phyloP scores from a whole-genome alignment of 345 rosid genomes.

The Lenwebbia sp. region DNA sequence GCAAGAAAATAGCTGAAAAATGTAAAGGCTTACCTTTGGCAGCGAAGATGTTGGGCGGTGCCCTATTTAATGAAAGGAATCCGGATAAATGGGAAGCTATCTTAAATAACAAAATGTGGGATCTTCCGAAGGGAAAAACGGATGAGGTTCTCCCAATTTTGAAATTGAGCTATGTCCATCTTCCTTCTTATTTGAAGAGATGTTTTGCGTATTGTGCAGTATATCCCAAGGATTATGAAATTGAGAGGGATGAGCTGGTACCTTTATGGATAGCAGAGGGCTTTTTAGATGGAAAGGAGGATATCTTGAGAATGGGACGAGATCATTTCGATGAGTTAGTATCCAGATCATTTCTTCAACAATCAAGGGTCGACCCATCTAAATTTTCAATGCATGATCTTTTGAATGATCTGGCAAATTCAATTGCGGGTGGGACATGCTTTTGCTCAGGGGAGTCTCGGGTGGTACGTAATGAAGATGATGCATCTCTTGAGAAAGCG shows the following conservation, averaged over 20 bases:
- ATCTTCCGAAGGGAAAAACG: neutral
- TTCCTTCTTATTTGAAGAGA: neutral
- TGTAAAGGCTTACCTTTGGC: neutral
- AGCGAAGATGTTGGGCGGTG: neutral
- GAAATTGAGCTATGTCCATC: neutral
- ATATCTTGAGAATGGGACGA: neutral
- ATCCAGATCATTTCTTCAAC: neutral
- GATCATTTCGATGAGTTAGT: neutral
- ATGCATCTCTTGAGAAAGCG: neutral
- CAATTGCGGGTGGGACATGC: neutral
- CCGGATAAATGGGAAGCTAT: neutral
- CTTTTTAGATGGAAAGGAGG: neutral
- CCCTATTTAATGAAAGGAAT: too few relatives aligned
- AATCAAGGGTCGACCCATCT: neutral
- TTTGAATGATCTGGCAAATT: neutral
- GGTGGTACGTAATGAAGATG: neutral
- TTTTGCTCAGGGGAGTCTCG: neutral
- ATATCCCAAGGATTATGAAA: neutral
- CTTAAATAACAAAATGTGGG: neutral
- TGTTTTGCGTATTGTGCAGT: neutral
- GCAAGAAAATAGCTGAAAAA: neutral
- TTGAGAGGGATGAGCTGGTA: neutral
- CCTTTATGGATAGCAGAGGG: neutral
- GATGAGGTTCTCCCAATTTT: neutral
- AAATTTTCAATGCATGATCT: neutral